Conservation (phyloP, 768 basidiomycete genomes). For the Naganishia friedmannii region DNA sequence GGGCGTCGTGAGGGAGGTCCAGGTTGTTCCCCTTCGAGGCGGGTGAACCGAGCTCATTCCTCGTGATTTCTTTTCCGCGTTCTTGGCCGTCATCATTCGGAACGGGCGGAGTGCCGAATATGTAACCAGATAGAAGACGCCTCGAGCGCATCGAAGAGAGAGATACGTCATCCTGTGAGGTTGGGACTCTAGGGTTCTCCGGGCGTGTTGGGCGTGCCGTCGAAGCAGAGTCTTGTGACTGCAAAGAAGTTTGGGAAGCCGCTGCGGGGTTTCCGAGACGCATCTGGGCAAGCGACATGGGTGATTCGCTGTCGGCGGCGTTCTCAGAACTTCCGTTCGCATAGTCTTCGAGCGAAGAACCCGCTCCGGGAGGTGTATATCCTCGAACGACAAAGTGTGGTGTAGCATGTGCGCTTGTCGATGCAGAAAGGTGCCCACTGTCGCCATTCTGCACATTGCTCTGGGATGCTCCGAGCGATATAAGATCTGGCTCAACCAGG, state of each 20-base stretch:
- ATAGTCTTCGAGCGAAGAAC: not conserved
- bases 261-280: not conserved
- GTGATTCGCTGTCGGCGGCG: not conserved
- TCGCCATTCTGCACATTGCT: not conserved
- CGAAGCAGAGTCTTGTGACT: not conserved
- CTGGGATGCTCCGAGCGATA: conserved; percentile 11
- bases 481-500: conserved; percentile 23
- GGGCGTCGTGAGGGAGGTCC: not conserved
- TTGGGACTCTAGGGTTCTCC: conserved; percentile 33
- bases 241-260: conserved; percentile 2
- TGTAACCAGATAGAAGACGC: conserved; percentile 45
- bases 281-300: not conserved
- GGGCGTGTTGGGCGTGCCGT: conserved; percentile 30
- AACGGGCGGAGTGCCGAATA: conserved; percentile 38
- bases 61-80: not conserved
- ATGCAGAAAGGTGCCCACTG: not conserved
- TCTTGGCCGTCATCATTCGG: conserved; percentile 1
- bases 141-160: conserved; percentile 39
- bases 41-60: not conserved
- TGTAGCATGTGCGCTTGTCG: not conserved
- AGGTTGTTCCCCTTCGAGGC: not conserved
- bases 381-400: conserved; percentile 12
- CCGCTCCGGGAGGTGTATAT: not conserved
- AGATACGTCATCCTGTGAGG: conserved; percentile 33
- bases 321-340: not conserved